phyloP scores from a whole-genome alignment of 2,329 filamentous ascomycete genomes.

The Thermomyces lanuginosus region DNA sequence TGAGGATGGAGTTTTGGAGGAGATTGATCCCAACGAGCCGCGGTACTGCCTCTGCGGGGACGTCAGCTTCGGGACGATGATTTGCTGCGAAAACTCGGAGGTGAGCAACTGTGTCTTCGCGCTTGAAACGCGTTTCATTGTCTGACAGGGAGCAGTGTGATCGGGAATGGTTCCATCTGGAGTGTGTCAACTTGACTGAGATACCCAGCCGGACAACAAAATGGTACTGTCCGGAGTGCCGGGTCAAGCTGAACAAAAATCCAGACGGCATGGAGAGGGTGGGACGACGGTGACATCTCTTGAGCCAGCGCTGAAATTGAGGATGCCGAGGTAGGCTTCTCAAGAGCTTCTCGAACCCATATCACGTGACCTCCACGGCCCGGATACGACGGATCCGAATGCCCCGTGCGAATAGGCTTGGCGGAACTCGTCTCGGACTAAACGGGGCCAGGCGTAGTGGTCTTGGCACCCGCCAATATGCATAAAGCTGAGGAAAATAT shows the following conservation, averaged over 20 bases:
- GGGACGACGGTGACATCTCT: constrained; percentile 15
- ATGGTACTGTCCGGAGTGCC: constrained; percentile 51
- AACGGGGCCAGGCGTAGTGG: no score
- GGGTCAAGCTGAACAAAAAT: constrained; percentile 32
- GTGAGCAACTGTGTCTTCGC: constrained; percentile 18
- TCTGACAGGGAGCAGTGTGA: constrained; percentile 36
- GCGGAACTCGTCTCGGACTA: no score
- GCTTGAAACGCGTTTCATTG: not conserved
- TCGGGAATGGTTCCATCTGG: constrained; percentile 50
- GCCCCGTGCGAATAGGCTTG: no score
- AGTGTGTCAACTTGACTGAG: constrained; percentile 42
- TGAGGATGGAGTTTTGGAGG: constrained; percentile 32
- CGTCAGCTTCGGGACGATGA: constrained; percentile 49
- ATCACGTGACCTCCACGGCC: no score
- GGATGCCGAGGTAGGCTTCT: no score
- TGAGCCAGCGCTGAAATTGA: no score
- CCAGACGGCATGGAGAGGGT: constrained; percentile 25
- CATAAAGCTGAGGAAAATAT: no score
- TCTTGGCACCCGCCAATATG: no score
- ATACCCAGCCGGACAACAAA: constrained; percentile 44
- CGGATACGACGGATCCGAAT: no score
- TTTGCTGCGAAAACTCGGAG: constrained; percentile 47
- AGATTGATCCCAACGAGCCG: constrained; percentile 45
- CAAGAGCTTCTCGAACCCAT: no score
- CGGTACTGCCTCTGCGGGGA: constrained; percentile 49